phyloP scores from a whole-genome alignment of 495 filamentous ascomycete species.

The Lentithecium fluviatile region DNA sequence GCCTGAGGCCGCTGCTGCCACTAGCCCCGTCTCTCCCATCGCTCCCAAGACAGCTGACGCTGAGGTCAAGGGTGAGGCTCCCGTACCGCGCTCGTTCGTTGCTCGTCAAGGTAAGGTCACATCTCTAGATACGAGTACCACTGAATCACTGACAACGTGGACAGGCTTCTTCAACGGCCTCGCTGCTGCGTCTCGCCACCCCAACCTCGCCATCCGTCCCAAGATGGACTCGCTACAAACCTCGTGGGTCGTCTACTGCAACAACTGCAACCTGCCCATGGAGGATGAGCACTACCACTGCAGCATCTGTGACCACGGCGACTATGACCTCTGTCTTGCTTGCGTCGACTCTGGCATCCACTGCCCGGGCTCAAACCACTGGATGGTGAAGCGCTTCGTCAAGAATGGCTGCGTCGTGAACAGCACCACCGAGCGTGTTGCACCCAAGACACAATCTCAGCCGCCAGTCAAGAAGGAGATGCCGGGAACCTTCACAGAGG shows the following conservation, averaged over 20 bases:
- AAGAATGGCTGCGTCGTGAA: conserved; percentile 73
- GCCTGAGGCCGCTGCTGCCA: neutral
- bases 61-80: conserved; percentile 34
- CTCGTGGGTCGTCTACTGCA: conserved; percentile 80
- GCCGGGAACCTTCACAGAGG: conserved; percentile 47
- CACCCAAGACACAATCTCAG: conserved; percentile 54
- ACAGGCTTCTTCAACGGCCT: conserved; percentile 43
- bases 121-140: neutral
- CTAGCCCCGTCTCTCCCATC: conserved; percentile 15
- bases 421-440: conserved; percentile 78
- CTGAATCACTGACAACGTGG: neutral
- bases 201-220: conserved; percentile 34
- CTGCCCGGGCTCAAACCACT: conserved; percentile 77
- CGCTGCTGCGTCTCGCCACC: conserved; percentile 40
- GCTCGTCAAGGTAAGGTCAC: conserved; percentile 29
- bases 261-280: conserved; percentile 77
- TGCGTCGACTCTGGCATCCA: conserved; percentile 74
- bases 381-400: conserved; percentile 88
- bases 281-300: conserved; percentile 89
- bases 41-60: conserved; percentile 7
- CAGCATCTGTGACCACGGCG: conserved; percentile 84
- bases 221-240: conserved; percentile 34
- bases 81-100: conserved; percentile 39
- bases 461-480: conserved; percentile 41
- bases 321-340: conserved; percentile 85